Base-by-base conservation (phyloP, 305 asterid species). In the Euphrasia arctica region DNA sequence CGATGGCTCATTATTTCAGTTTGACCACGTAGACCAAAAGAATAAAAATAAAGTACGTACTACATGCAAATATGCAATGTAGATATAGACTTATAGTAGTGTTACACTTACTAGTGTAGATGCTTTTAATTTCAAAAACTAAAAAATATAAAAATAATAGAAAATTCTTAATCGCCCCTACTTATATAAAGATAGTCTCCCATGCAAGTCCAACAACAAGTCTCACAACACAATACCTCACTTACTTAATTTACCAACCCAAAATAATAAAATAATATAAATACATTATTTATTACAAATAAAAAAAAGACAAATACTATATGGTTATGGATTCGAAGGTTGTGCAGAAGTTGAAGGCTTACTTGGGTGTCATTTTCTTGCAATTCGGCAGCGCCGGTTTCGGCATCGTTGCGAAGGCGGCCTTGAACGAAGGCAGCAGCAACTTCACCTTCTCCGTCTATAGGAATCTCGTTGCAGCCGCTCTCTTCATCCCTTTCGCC, bases 371-470 rank as follows among this genome's bases (percentile, higher is more conserved):
- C 7, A 64, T 80, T 52, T 84, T 84, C 72, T 67, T 84, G 55
- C 91, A 87, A 76, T 77, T 77, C 39, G 88, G 91, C 72, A 78
- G 80, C 82, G 95, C 83, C 86, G 1, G 85, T 54, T 72, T 79
- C 54, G 83, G 83, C 56, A 69, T 51, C 63, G 83, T 83, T 60
- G 54, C 83, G 48, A 31, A 87, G 77, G 83, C 75, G 13, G 95
- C 95, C 12, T 54, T 87, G 29, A 87, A 85, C 34, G 54, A 39
- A 64, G 95, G 95, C 14, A 87, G 85, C 92, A 87, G 90, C 77
- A 87, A 81, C 63, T 87, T 79, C 56, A 91, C 85, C 9, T 73
- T 84, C 42, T 89, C 81, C 31, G 91, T 86, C 39, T 86, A 86
- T 54, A 82, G 91, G 27, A 90, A 86, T 31, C 85, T 80, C 22